Evolutionary conservation across 352 stramenopile genomes (phyloP), one percentile per base, ranked within the genome.

Genomic region (Globisporangium okanoganense): DNA sequence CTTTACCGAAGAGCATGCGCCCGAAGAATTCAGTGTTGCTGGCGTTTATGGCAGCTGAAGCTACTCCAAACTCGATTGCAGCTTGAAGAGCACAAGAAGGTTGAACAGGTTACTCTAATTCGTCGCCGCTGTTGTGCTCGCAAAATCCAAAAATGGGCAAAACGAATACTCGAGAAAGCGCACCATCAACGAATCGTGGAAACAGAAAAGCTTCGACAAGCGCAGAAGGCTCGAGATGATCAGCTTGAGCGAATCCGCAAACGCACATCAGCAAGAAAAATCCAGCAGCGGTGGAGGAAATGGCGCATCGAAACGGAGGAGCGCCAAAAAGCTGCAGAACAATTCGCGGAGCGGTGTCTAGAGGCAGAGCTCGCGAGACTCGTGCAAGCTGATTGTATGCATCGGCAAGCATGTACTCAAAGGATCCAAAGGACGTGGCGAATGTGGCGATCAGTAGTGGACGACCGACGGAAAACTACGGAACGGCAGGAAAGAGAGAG

Each of bases 401-500:
- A 20, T 13, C 16, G 16, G 40, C 69, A 61, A 10, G 49, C 67
- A 2, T 73, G 43, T 8, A 57, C 57, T 8, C 44, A 68, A 1
- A 77, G 70, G 55, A 74, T 75, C 20, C 67, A 75, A 50, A 69
- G 68, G 20, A 56, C 61, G 22, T 77, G 70, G 70, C 51, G 51
- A 22, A 50, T 49, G 20, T 69, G 57, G 67, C 44, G 49, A 1
- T 44, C 64, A 35, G 16, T 4, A 35, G 40, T 38, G n/a, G 13
- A 49, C 6, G 35, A 48, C 12, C 14, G 35, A 3, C 49, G 56
- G 54, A 45, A 50, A 33, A 41, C 36, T 57, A 53, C 61, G 55
- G 49, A 38, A 33, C 0, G 58, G 9, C 31, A 43, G 16, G 33
- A 20, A n/a, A 4, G 5, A 7, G 6, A 57, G 14, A 35, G 56